Conservation (phyloP, 2,329 filamentous ascomycete species). For the Fusarium sp. region DNA sequence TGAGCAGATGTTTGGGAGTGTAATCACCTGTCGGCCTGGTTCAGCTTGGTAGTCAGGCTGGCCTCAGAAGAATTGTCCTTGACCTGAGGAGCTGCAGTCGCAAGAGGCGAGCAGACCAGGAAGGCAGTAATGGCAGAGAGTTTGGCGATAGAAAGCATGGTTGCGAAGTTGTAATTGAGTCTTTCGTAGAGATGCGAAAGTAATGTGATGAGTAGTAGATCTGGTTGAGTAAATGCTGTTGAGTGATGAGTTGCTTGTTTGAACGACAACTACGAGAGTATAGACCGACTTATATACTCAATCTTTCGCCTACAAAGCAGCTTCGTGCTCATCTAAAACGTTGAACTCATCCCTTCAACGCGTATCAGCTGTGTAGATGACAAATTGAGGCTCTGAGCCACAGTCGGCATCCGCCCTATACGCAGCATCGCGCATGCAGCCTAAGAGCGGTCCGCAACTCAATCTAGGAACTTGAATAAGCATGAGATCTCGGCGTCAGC, state of each 20-base stretch:
- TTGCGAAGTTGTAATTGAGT: background rate
- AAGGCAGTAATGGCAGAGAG: constrained; percentile 45
- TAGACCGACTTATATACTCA: constrained; percentile 16
- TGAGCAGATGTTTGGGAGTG: rapidly evolving
- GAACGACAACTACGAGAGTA: background rate
- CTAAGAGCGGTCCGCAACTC: background rate
- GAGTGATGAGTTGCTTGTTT: constrained; percentile 1
- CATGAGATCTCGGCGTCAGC: constrained; percentile 3
- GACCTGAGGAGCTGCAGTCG: constrained; percentile 42
- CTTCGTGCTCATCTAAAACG: rapidly evolving
- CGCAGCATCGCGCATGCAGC: background rate
- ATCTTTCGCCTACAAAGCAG: rapidly evolving
- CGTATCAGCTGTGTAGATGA: background rate
- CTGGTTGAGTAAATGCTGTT: background rate
- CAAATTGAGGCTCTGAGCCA: background rate
- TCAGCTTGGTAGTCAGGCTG: constrained; percentile 53
- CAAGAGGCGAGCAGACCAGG: constrained; percentile 54
- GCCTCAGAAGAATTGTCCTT: constrained; percentile 26
- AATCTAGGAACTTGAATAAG: constrained; percentile 5
- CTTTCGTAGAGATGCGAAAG: background rate
- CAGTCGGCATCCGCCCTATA: background rate
- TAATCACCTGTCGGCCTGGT: constrained; percentile 54
- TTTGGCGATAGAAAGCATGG: constrained; percentile 19
- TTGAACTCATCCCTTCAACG: no score
- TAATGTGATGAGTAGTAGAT: background rate